These are phyloP conservation scores for Dryas alaskensis DNA, from an alignment of 306 rosid species.

Conservation along the genomic window DNA sequence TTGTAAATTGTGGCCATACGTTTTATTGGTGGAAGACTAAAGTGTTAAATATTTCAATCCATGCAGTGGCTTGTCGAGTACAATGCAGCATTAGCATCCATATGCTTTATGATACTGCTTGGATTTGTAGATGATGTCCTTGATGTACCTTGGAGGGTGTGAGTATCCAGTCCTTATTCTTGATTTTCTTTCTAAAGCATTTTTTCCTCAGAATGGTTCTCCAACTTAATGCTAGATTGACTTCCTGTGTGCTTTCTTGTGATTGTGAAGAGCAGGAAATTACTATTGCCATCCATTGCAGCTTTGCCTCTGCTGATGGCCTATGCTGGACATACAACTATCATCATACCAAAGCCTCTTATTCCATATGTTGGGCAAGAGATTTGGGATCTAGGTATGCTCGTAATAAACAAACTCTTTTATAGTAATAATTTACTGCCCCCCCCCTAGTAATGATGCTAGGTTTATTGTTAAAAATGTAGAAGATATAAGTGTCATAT, in stretches of 20 bases:
- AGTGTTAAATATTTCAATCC: conserved; percentile 24
- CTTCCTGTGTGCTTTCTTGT: conserved; percentile 27
- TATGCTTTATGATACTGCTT: conserved; percentile 91
- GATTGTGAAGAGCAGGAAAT: conserved; percentile 67
- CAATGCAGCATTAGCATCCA: conserved; percentile 88
- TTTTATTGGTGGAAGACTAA: conserved; percentile 10
- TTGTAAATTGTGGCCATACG: background rate
- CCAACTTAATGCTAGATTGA: conserved; percentile 23
- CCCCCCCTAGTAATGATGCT: background rate
- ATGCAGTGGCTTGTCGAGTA: conserved; percentile 99
- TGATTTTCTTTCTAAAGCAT: background rate
- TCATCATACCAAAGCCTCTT: conserved; percentile 90
- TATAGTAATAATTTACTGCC: background rate
- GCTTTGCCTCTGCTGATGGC: conserved; percentile 98
- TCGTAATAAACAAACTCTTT: conserved; percentile 3
- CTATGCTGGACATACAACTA: conserved; percentile 98
- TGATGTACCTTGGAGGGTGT: conserved; percentile 99
- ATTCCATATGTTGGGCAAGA: conserved; percentile 66
- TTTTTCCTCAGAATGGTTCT: conserved; percentile 17
- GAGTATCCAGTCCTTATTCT: conserved; percentile 38
- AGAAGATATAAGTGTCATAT: too few species aligned
- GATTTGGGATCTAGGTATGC: conserved; percentile 80
- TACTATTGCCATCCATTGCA: conserved; percentile 84
- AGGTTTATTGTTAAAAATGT: too few species aligned
- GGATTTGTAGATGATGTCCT: conserved; percentile 98